Percentiles rank a stretch among this genome's conserved stretches.
phyloP scores from a whole-genome alignment of 768 basidiomycete species.

The Candolleomyces eurysporus region DNA sequence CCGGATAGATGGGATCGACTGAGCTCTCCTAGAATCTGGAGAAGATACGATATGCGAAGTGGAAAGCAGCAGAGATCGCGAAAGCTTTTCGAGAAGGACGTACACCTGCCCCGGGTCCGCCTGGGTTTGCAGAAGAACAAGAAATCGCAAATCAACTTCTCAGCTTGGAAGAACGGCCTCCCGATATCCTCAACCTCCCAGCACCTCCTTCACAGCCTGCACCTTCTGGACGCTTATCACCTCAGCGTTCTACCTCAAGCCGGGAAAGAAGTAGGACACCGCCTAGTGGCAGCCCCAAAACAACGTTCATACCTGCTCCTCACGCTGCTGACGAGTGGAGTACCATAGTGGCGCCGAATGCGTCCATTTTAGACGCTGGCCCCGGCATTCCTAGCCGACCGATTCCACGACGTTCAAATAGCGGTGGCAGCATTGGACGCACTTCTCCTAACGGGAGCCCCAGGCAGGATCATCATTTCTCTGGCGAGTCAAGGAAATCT shows the following conservation, averaged over 20 bases:
- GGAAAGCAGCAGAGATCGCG: constrained; percentile 95
- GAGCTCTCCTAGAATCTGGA: constrained; percentile 59
- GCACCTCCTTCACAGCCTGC: constrained; percentile 12
- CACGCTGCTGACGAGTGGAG: constrained; percentile 55
- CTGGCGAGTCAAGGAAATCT: constrained; percentile 30
- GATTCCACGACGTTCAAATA: constrained; percentile 20
- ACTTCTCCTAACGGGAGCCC: constrained; percentile 19
- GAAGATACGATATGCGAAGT: constrained; percentile 92
- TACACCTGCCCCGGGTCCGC: constrained; percentile 76
- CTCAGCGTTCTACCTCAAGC: constrained; percentile 13
- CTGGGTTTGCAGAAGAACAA: constrained; percentile 41
- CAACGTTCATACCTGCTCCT: constrained; percentile 12
- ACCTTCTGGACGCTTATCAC: constrained; percentile 23
- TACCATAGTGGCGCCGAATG: constrained; percentile 63
- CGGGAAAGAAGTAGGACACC: background rate
- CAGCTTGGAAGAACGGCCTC: constrained; percentile 5
- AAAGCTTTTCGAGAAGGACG: constrained; percentile 95
- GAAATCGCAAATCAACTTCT: constrained; percentile 22
- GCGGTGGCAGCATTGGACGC: constrained; percentile 25
- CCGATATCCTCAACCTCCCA: constrained; percentile 11
- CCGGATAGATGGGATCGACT: background rate
- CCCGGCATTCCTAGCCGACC: background rate
- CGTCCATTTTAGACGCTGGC: constrained; percentile 13
- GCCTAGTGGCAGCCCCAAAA: constrained; percentile 7
- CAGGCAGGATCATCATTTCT: constrained; percentile 33